Base-by-base conservation (phyloP, 1,284 basidiomycete species). In the Boletus sp. region DNA sequence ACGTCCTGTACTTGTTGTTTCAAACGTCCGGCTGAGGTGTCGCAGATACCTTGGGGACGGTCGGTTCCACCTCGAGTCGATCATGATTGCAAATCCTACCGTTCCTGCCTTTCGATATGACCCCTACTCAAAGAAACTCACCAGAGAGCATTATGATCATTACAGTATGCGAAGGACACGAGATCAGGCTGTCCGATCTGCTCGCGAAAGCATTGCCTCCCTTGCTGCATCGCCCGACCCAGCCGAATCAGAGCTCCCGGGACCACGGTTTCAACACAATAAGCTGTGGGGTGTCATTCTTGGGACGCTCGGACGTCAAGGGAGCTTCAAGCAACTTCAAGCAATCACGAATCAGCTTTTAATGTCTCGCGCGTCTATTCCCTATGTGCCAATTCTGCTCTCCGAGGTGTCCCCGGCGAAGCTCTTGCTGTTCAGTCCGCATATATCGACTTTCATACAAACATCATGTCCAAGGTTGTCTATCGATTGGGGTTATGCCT, bases 401-500 rank as follows among this genome's bases (percentile, higher is more conserved):
- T 99, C 97, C 8, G 97, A 99, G 74, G 82, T 99, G 19, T 97
- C 95, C 0, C 97, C 97, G 0, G 89, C 93, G 14, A 99, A 99
- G 75, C 84, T 99, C 31, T 82, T 90, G 2, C 80, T 98, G 6
- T 94, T 99, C 74, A 83, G 86, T 51, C 83, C 86, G 1, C 83
- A 94, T 66, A 83, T 98, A 60, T 88, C 91, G 6, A 89, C 91
- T 1, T 98, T 98, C 71, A 88, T 98, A 25, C 97, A 98, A 74
- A 98, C 97, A 2, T 94, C 94, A 1, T 98, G 97, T 77, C 97
- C 97, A 3, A 86, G 97, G 19, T 78, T 99, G 54, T 96, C 94
- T 10, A 99, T 99, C 63, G 97, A 99, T 74, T 99, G 97, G 97
- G 95, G 95, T 4, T 95, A 95, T 71, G 97, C 97, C 0, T 99